These are phyloP conservation scores for Spergularia bocconei DNA, from an alignment of 148 eudicot genomes.

Conservation along the genomic window DNA sequence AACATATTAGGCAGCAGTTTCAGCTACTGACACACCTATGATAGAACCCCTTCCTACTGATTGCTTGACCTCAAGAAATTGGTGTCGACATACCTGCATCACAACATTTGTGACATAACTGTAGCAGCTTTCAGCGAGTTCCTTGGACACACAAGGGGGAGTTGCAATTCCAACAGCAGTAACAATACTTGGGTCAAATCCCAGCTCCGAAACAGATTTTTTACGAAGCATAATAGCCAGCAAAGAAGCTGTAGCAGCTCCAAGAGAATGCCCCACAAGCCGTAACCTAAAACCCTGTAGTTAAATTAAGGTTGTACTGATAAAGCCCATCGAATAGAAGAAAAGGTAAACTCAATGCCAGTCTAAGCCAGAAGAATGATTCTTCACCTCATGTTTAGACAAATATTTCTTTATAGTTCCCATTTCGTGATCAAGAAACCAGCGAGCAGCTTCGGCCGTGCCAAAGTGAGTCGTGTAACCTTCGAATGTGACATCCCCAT, in stretches of 20 bases:
- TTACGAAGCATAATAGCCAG: slow-evolving; percentile 86
- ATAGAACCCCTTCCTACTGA: neutral
- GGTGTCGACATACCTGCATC: slow-evolving; percentile 62
- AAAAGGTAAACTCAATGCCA: neutral
- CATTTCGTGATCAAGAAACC: slow-evolving; percentile 86
- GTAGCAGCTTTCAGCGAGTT: slow-evolving; percentile 82
- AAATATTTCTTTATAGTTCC: slow-evolving; percentile 66
- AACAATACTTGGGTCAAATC: slow-evolving; percentile 74
- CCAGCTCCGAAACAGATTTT: slow-evolving; percentile 63
- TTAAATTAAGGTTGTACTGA: slow-evolving; percentile 40
- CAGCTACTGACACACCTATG: neutral
- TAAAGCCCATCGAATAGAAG: neutral
- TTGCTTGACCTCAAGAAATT: neutral
- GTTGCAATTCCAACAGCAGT: slow-evolving; percentile 82
- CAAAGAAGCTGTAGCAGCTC: slow-evolving; percentile 85
- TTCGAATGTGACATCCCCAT: slow-evolving; percentile 71
- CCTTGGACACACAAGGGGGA: slow-evolving; percentile 89
- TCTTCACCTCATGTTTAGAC: slow-evolving; percentile 66
- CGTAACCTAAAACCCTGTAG: slow-evolving; percentile 94
- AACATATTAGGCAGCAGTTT: neutral
- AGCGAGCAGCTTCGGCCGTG: slow-evolving; percentile 94
- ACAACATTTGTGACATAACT: slow-evolving; percentile 75
- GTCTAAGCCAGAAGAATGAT: neutral
- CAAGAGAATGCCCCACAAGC: slow-evolving; percentile 97
- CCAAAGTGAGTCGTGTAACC: slow-evolving; percentile 91